phyloP scores from a whole-genome alignment of 805 yeast species.

The Metschnikowia koreensis region DNA sequence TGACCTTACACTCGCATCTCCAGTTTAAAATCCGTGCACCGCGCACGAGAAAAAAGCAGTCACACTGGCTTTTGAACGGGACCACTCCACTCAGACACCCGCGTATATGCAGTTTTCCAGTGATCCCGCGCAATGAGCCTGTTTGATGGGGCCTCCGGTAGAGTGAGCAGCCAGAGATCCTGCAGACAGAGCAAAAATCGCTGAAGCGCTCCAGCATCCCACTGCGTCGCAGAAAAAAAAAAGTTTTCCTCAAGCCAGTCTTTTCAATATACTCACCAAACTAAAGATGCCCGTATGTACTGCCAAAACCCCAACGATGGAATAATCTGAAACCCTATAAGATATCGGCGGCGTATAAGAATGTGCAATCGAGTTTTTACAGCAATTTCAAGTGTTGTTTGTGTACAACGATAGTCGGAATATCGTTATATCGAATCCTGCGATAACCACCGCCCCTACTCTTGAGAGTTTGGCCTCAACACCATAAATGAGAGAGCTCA shows the following conservation, averaged over 20 bases:
- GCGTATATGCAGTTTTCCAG: not conserved
- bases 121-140: not conserved
- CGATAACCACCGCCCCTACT: no score
- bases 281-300: conserved; percentile 45
- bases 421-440: not conserved
- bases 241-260: conserved; percentile 15
- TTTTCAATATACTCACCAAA: conserved; percentile 9
- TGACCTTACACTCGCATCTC: not conserved
- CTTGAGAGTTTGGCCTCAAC: no score
- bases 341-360: not conserved
- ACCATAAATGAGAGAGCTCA: no score
- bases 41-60: conserved; percentile 14
- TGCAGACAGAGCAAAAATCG: conserved; percentile 5
- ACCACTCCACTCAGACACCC: not conserved
- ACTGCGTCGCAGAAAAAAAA: conserved; percentile 11
- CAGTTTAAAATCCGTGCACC: conserved; percentile 2
- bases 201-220: conserved; percentile 4
- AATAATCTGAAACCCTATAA: not conserved
- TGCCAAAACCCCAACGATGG: not conserved
- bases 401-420: not conserved
- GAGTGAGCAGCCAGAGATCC: not conserved
- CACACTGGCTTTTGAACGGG: conserved; percentile 6
- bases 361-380: not conserved
- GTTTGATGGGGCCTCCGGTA: not conserved
- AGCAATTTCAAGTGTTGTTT: not conserved